Percentiles rank a stretch among this genome's conserved stretches.
phyloP scores from a whole-genome alignment of 1,284 basidiomycete species.

The Cryptococcus floricola region DNA sequence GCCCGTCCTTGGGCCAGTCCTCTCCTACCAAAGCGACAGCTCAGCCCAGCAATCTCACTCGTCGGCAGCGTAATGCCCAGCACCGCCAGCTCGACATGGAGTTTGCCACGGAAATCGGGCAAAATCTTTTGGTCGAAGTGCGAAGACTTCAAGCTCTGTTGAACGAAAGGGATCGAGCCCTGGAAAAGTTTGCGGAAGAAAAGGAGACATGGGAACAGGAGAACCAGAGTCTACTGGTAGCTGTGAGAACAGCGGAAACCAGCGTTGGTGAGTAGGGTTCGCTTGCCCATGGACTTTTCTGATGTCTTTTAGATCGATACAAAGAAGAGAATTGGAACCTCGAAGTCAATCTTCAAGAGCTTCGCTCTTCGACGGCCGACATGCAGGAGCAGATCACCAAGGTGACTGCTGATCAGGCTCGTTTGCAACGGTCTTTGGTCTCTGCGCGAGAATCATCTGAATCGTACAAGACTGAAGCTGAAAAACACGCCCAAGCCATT shows the following conservation, averaged over 20 bases:
- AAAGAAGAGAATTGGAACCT: conserved; percentile 99
- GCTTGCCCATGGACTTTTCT: neutral
- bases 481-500: conserved; percentile 63
- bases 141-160: conserved; percentile 79
- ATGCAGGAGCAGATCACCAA: conserved; percentile 64
- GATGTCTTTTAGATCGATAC: conserved; percentile 59
- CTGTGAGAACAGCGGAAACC: conserved; percentile 70
- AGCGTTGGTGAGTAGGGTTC: conserved; percentile 59
- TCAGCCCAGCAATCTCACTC: conserved; percentile 35
- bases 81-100: conserved; percentile 57
- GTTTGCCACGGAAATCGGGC: conserved; percentile 94
- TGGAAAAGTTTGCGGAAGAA: conserved; percentile 81
- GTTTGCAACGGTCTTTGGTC: conserved; percentile 70
- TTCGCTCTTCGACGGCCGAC: conserved; percentile 66
- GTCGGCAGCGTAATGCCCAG: conserved; percentile 50
- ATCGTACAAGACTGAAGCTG: conserved; percentile 78
- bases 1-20: neutral
- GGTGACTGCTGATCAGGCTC: conserved; percentile 76
- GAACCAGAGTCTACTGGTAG: conserved; percentile 64
- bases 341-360: conserved; percentile 85
- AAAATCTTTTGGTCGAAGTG: conserved; percentile 81
- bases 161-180: conserved; percentile 79
- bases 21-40: conserved; percentile 20
- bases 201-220: conserved; percentile 69
- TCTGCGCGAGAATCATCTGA: conserved; percentile 73